A percentile compares a stretch with the other conserved stretches of the same genome.
Conservation (phyloP, 2,329 filamentous ascomycete genomes). For the Penicillium sp. region DNA sequence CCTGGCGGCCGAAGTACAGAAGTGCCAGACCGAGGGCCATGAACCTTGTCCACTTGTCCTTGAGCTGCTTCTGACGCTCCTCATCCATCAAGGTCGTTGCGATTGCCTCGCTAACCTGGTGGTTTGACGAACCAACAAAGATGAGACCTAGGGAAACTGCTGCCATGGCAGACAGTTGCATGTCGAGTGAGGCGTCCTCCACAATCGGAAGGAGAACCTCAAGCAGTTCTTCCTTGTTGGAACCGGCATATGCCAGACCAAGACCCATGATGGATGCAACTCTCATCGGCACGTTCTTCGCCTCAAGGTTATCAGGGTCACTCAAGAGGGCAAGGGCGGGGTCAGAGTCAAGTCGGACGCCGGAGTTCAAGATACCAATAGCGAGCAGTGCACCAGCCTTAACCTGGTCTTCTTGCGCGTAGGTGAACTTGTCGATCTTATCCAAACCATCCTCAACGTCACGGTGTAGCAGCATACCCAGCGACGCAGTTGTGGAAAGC, state of each 20-base stretch:
- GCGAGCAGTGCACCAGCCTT: conserved; percentile 89
- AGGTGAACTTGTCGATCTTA: conserved; percentile 93
- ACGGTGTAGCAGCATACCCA: conserved; percentile 90
- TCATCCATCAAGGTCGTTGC: conserved; percentile 92
- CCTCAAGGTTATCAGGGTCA: conserved; percentile 74
- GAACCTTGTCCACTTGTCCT: conserved; percentile 98
- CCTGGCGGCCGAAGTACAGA: conserved; percentile 93
- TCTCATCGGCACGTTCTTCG: conserved; percentile 73
- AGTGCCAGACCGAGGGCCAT: conserved; percentile 90
- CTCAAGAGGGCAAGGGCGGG: conserved; percentile 83
- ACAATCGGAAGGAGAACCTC: conserved; percentile 85
- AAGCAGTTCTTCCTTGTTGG: conserved; percentile 85
- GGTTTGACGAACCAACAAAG: conserved; percentile 88
- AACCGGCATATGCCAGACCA: conserved; percentile 89
- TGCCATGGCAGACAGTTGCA: conserved; percentile 96
- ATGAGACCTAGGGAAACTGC: conserved; percentile 86
- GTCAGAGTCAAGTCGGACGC: conserved; percentile 84
- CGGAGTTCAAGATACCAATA: conserved; percentile 93
- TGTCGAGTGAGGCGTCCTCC: conserved; percentile 76
- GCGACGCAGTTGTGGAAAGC: conserved; percentile 91
- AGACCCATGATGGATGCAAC: conserved; percentile 93
- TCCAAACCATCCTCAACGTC: conserved; percentile 90
- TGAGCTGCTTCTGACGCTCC: conserved; percentile 83
- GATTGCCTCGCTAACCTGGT: conserved; percentile 88
- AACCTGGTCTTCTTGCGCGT: conserved; percentile 77